Conservation (phyloP, 2,329 filamentous ascomycete species). For the Ramichloridium luteum region DNA sequence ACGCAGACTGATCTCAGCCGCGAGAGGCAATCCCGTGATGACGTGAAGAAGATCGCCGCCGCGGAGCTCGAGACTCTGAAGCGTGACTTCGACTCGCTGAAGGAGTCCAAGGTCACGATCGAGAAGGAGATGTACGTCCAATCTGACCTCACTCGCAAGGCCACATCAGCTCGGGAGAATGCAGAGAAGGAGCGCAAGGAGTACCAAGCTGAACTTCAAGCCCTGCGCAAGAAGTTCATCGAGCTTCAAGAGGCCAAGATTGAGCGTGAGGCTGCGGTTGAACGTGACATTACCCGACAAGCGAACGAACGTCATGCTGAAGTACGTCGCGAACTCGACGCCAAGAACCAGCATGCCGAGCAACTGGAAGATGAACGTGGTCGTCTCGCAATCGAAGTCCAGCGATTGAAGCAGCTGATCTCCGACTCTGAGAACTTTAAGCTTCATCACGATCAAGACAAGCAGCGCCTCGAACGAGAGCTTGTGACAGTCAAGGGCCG, state of each 20-base stretch:
- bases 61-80: conserved; percentile 75
- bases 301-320: conserved; percentile 70
- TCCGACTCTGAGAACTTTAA: conserved; percentile 82
- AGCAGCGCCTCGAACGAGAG: conserved; percentile 84
- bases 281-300: conserved; percentile 63
- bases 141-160: conserved; percentile 77
- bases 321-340: conserved; percentile 67
- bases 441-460: conserved; percentile 81
- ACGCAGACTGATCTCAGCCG: conserved; percentile 80
- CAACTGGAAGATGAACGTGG: conserved; percentile 71
- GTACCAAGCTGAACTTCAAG: conserved; percentile 72
- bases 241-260: conserved; percentile 76
- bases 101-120: conserved; percentile 91
- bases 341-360: conserved; percentile 60
- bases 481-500: conserved; percentile 83
- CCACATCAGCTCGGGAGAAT: conserved; percentile 64
- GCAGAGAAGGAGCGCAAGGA: conserved; percentile 85
- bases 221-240: conserved; percentile 68
- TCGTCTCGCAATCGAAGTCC: conserved; percentile 65
- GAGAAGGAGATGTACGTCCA: conserved; percentile 96
- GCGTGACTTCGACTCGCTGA: conserved; percentile 73
- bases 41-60: conserved; percentile 80
- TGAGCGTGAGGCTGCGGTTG: conserved; percentile 67
- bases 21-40: conserved; percentile 85
- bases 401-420: conserved; percentile 76